Base-by-base conservation (phyloP, 2,329 filamentous ascomycete genomes). In the Clonostachys rhizophaga region DNA sequence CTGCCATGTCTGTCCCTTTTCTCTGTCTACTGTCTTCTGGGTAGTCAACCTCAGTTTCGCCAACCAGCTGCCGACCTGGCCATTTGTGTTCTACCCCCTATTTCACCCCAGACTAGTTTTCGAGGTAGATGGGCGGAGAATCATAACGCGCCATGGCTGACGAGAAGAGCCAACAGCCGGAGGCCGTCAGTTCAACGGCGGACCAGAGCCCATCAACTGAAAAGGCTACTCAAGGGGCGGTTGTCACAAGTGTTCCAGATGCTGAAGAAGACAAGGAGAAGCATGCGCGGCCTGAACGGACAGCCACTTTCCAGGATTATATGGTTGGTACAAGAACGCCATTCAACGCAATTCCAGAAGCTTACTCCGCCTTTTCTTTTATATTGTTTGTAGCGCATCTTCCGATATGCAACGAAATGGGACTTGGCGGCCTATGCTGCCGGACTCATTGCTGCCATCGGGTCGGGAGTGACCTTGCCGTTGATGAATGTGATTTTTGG, bases 401-500 rank as follows among this genome's bases (percentile, higher is more conserved):
- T 81, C 53, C 61, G 61, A 16, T 81, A 81, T 63, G 76, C 75
- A 16, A 74, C 64, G n/a, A 68, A 65, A 55, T 75, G 70, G 70
- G 78, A 81, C 52, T 68, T 70, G 40, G 49, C 71, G 34, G 64
- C 77, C 36, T 73, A 80, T 55, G 62, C 58, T n/a, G 60, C 64
- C 7, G 78, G 75, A 17, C 56, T 61, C 14, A 7, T 78, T 37
- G 71, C 77, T 42, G 75, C 76, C 14, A 67, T 78, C 10, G 77
- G 71, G 18, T 69, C 76, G 2, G 79, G 79, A 47, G 60, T 73
- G 41, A 82, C 79, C 2, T 59, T 83, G 42, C 80, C 80, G 0
- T 54, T 84, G 43, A 79, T 83, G 72, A 83, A 81, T 47, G 70
- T 82, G 12, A 66, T 81, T 13, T 81, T 82, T 57, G 78, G 76